Percentiles rank a stretch among this genome's conserved stretches.
Conservation (phyloP, 1,284 basidiomycete species). For the Heterobasidion irregulare region DNA sequence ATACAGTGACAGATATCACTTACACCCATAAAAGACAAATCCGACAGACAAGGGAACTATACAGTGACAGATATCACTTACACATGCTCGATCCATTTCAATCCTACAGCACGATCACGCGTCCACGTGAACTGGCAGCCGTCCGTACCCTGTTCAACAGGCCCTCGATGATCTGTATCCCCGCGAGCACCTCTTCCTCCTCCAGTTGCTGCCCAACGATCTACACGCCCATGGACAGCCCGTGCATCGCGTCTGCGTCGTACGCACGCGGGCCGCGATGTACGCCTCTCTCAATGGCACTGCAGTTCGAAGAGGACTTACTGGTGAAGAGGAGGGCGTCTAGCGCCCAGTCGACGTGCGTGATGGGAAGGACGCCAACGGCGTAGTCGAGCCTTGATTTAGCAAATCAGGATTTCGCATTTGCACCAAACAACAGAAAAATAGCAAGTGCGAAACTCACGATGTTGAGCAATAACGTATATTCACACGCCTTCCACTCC, state of each 20-base stretch:
- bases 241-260: constrained; percentile 64
- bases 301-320: constrained; percentile 13
- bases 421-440: no score
- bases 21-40: no score
- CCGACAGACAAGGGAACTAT: no score
- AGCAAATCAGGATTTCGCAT: no score
- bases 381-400: constrained; percentile 41
- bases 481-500: constrained; percentile 32
- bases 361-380: constrained; percentile 53
- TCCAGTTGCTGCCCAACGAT: constrained; percentile 73
- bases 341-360: constrained; percentile 33
- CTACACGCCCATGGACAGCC: constrained; percentile 81
- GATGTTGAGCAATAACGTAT: constrained; percentile 36
- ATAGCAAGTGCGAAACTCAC: constrained; percentile 15
- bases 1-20: no score
- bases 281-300: constrained; percentile 26
- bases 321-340: constrained; percentile 28
- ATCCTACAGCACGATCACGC: no score
- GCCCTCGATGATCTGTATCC: constrained; percentile 67
- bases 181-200: constrained; percentile 79
- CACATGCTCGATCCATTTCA: no score
- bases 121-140: no score
- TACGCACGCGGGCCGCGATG: constrained; percentile 38
- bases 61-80: no score
- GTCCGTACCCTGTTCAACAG: no score